Evolutionary conservation across 441 rosid species (phyloP).

Genomic region (Hura crepitans): DNA sequence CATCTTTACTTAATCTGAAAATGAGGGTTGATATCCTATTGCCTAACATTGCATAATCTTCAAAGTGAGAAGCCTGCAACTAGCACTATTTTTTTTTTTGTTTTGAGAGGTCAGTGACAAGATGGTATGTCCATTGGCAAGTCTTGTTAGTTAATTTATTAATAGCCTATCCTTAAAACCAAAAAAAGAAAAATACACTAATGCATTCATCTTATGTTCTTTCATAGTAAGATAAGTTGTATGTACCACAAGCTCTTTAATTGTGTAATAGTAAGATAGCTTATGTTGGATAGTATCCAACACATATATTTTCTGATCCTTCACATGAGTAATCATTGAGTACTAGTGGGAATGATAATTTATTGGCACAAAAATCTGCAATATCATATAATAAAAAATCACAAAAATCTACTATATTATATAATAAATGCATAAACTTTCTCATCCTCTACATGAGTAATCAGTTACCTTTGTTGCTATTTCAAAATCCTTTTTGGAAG

Average conservation of each 20-base stretch:
- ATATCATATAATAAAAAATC: background rate
- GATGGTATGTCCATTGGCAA: background rate
- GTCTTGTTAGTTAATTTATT: background rate
- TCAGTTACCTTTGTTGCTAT: background rate
- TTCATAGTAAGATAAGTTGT: background rate
- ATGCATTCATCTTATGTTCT: slow-evolving; percentile 2
- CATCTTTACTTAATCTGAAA: background rate
- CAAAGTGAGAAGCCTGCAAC: background rate
- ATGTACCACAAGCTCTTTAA: background rate
- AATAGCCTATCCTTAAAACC: background rate
- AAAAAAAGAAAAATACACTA: background rate
- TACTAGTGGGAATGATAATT: background rate
- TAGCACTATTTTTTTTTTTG: background rate
- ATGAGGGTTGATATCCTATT: background rate
- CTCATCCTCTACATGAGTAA: background rate
- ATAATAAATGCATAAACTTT: no score
- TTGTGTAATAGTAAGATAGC: background rate
- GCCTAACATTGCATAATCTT: background rate
- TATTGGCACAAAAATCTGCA: background rate
- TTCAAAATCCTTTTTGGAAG: background rate
- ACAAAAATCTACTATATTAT: no score
- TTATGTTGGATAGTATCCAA: background rate
- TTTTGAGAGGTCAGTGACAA: background rate
- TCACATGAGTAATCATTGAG: background rate
- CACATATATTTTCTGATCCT: background rate